A percentile compares a stretch with the other conserved stretches of the same genome.
Evolutionary conservation across 2,329 filamentous ascomycete genomes (phyloP).

Genomic region (Sarocladiaceae sp.): DNA sequence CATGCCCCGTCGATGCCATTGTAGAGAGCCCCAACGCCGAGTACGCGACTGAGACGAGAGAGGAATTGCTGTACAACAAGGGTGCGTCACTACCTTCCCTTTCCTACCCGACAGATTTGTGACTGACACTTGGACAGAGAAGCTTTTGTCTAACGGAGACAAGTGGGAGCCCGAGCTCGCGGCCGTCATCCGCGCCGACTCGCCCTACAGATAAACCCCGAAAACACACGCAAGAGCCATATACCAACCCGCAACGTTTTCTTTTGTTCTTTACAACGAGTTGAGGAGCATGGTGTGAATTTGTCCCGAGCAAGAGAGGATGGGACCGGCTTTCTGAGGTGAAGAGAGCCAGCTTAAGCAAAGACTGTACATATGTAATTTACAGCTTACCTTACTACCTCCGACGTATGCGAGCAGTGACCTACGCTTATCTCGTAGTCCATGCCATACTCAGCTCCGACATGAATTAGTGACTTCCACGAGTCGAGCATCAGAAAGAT

Average conservation of each 20-base stretch:
- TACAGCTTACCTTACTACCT: conserved; percentile 2
- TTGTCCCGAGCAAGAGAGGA: not conserved
- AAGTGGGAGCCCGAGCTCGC: conserved; percentile 98
- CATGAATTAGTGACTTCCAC: no score
- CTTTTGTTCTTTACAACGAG: not conserved
- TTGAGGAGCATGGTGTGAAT: not conserved
- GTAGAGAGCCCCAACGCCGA: conserved; percentile 61
- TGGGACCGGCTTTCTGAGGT: not conserved
- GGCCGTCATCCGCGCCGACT: conserved; percentile 85
- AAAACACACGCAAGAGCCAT: not conserved
- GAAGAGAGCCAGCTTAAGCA: not conserved
- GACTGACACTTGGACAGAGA: conserved; percentile 50
- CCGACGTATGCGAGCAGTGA: no score
- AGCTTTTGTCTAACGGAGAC: conserved; percentile 82
- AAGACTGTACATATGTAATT: conserved; percentile 9
- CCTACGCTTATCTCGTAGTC: no score
- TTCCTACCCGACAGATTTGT: not conserved
- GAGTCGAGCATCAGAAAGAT: no score
- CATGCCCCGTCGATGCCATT: conserved; percentile 93
- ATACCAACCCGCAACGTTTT: not conserved
- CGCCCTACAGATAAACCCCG: conserved; percentile 75
- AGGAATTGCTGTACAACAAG: conserved; percentile 98
- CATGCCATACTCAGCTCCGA: no score
- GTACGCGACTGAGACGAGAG: conserved; percentile 65
- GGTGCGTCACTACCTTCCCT: conserved; percentile 31